These are phyloP conservation scores for Starmerella sp. DNA, from an alignment of 805 yeast species.

Conservation along the genomic window DNA sequence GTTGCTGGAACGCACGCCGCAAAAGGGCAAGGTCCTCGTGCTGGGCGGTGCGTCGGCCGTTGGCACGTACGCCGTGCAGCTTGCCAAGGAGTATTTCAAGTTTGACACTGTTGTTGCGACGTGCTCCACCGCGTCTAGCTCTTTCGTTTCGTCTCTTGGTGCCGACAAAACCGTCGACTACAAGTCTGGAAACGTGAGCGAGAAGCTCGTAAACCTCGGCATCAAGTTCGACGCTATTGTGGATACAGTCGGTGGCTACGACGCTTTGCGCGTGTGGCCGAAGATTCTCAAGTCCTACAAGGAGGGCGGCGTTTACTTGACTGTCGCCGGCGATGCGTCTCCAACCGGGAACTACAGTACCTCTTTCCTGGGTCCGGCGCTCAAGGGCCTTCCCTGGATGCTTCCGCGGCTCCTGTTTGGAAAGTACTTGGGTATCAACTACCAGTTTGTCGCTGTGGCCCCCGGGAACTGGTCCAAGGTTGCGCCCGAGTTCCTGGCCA, in stretches of 20 bases:
- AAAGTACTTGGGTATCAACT: slow-evolving; percentile 25
- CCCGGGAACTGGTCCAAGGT: slow-evolving; percentile 33
- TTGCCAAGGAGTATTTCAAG: slow-evolving; percentile 40
- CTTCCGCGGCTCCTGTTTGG: slow-evolving; percentile 26
- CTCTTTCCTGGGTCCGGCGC: not conserved
- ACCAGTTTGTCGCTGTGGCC: slow-evolving; percentile 14
- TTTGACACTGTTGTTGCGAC: slow-evolving; percentile 46
- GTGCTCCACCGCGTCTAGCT: slow-evolving; percentile 41
- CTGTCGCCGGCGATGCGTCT: not conserved
- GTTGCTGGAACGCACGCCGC: slow-evolving; percentile 24
- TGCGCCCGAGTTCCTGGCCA: slow-evolving; percentile 38
- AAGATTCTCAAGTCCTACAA: slow-evolving; percentile 32
- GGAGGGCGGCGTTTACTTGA: not conserved
- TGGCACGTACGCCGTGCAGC: slow-evolving; percentile 45
- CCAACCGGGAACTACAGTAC: not conserved
- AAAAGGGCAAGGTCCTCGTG: slow-evolving; percentile 31
- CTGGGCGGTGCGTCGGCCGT: slow-evolving; percentile 69
- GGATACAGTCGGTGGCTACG: slow-evolving; percentile 54
- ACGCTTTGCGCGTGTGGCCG: slow-evolving; percentile 36
- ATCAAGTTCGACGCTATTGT: slow-evolving; percentile 44
- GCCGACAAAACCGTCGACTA: slow-evolving; percentile 38
- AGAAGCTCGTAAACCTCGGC: not conserved
- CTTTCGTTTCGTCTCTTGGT: slow-evolving; percentile 39
- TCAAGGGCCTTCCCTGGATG: slow-evolving; percentile 17
- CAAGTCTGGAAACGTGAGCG: not conserved